A percentile compares a stretch with the other conserved stretches of the same genome.
Evolutionary conservation across 1,284 basidiomycete species (phyloP).

Genomic region (Ceratobasidium sp.): DNA sequence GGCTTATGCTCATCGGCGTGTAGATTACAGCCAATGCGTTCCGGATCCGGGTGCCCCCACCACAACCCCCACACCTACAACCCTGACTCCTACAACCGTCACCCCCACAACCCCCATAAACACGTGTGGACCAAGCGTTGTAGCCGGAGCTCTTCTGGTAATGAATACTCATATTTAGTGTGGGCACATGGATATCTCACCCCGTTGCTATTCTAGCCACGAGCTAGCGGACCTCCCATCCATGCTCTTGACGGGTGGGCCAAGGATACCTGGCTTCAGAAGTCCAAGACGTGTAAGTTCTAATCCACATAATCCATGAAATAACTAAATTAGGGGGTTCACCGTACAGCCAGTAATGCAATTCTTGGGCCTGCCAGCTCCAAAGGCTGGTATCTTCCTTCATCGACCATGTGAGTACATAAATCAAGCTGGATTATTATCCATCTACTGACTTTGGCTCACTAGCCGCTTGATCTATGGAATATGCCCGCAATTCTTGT

Average conservation of each 20-base stretch:
- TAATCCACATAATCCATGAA: background rate
- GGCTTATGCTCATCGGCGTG: too few relatives aligned
- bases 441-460: background rate
- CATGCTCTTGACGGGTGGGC: constrained; percentile 37
- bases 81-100: background rate
- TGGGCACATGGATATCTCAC: too few relatives aligned
- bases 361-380: background rate
- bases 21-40: constrained; percentile 31
- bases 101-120: too few relatives aligned
- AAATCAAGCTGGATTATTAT: background rate
- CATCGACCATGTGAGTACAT: background rate
- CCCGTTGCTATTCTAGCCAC: constrained; percentile 3
- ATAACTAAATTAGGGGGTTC: background rate
- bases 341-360: background rate
- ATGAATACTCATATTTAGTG: background rate
- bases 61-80: background rate
- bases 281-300: background rate
- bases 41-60: background rate
- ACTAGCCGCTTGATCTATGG: background rate
- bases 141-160: background rate
- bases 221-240: constrained; percentile 20
- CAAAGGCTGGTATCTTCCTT: background rate
- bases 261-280: constrained; percentile 25
- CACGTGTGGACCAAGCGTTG: too few relatives aligned
- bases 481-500: background rate